Evolutionary conservation across 257 asterid species (phyloP), one percentile per base, ranked within the genome.

Genomic region (Solanum medicagineum): DNA sequence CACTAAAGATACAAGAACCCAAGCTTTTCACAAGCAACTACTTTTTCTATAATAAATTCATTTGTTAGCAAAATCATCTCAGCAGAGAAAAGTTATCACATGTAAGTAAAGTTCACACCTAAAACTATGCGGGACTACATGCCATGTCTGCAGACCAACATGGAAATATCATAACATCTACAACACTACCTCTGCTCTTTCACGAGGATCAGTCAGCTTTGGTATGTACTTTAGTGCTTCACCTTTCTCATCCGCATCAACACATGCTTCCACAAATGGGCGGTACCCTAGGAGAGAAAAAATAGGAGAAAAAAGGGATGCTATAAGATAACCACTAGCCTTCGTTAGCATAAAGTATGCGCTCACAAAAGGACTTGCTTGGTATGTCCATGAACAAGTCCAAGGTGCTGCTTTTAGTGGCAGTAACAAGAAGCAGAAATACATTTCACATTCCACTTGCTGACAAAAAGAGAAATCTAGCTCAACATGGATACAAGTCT

Each of bases 251-350:
- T 91, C 96, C 32, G 97, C 98, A 75, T 95, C 99, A 19, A 90
- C 84, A 86, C 99, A 95, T 74, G 99, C 99, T 92, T 96, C 98
- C 86, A 96, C 98, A 82, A 95, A 96, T 73, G 99, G 99, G 81
- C 97, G 97, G 91, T 91, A 96, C 83, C 99, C 99, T 95, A 87
- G 79, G 74, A 88, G 26, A 15, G 83, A 12, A 75, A 29, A 59
- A 45, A 85, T 10, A 53, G 79, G 74, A 24, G 70, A 44, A 51
- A 51, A 85, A 68, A 13, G 24, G 55, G 81, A 65, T 51, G 29
- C 32, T 68, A 51, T 40, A 68, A 51, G 68, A 68, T 44, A 55
- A 32, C 60, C 87, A 85, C 24, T 47, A 49, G 60, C 81, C 57
- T 49, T 47, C 59, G 10, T 49, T 49, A 49, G 82, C 62, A 47